Base-by-base conservation (phyloP, 129 eudicot species). In the Pulicaria dysenterica region DNA sequence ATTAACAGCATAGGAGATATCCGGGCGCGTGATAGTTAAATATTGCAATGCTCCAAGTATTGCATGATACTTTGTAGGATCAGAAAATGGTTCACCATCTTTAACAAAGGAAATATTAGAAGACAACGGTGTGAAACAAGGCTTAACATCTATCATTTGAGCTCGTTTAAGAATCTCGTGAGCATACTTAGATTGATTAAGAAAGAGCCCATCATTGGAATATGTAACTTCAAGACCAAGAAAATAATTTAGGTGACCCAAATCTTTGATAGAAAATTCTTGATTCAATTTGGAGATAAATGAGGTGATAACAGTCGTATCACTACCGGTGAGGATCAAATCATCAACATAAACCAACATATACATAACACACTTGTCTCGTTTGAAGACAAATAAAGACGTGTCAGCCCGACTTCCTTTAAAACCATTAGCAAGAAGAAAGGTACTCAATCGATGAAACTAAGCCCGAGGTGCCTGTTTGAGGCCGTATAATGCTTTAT, bases 171-270 rank as follows among this genome's bases (percentile, higher is more conserved):
- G 54, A n/a, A n/a, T n/a, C n/a, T n/a, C n/a, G n/a, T n/a, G n/a
- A n/a, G n/a, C n/a, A n/a, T n/a, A n/a, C n/a, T n/a, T n/a, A n/a
- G n/a, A n/a, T n/a, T n/a, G n/a, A n/a, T n/a, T n/a, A n/a, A n/a
- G n/a, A n/a, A n/a, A n/a, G n/a, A n/a, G n/a, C n/a, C n/a, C n/a
- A n/a, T n/a, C n/a, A n/a, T n/a, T n/a, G n/a, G n/a, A n/a, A n/a
- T n/a, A n/a, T n/a, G n/a, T n/a, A n/a, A n/a, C n/a, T n/a, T 59
- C 43, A 59, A 59, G 65, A 5, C 65, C 65, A 59, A 59, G 65
- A 34, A 59, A 59, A 15, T 59, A 59, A n/a, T 34, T 59, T 6
- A 59, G 44, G 8, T 11, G 15, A 7, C 65, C 65, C 5, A 59
- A 38, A 38, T 59, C 65, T 38, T 59, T 59, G 16, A 59, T 59